Evolutionary conservation across 371 early-diverging fungal species (phyloP).

Genomic region (Choanephora cucurbitarum): DNA sequence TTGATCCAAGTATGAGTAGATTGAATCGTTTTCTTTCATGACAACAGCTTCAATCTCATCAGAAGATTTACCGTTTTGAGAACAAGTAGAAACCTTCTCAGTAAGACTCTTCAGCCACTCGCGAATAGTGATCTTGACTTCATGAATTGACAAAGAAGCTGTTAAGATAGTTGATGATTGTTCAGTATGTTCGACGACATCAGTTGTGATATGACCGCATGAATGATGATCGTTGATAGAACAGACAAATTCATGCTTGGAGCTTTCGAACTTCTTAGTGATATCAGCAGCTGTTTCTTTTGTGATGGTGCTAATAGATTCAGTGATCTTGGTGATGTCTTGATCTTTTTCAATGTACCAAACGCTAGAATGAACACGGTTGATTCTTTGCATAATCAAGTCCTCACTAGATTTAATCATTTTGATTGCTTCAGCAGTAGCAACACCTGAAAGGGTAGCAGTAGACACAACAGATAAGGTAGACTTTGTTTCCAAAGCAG

Average conservation of each 20-base stretch:
- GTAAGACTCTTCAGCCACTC: slow-evolving; percentile 30
- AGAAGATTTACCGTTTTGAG: slow-evolving; percentile 20
- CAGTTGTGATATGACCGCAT: slow-evolving; percentile 11
- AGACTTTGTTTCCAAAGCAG: slow-evolving; percentile 30
- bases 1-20: slow-evolving; percentile 21
- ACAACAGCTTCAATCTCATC: slow-evolving; percentile 28
- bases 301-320: slow-evolving; percentile 16
- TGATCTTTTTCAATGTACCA: slow-evolving; percentile 26
- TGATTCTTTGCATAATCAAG: slow-evolving; percentile 19
- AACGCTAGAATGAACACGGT: slow-evolving; percentile 27
- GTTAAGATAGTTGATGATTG: slow-evolving; percentile 1
- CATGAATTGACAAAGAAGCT: slow-evolving; percentile 27
- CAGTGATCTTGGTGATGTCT: slow-evolving; percentile 15
- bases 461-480: slow-evolving; percentile 19
- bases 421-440: slow-evolving; percentile 26
- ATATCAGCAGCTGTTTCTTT: slow-evolving; percentile 25
- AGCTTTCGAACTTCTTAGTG: slow-evolving; percentile 25
- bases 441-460: slow-evolving; percentile 28
- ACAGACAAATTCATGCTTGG: slow-evolving; percentile 17
- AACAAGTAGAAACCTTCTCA: slow-evolving; percentile 28
- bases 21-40: slow-evolving; percentile 15
- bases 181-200: neutral
- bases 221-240: slow-evolving; percentile 17
- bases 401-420: slow-evolving; percentile 24
- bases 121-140: slow-evolving; percentile 28